Base-by-base conservation (phyloP, 768 basidiomycete species). In the Crucibulum laeve region DNA sequence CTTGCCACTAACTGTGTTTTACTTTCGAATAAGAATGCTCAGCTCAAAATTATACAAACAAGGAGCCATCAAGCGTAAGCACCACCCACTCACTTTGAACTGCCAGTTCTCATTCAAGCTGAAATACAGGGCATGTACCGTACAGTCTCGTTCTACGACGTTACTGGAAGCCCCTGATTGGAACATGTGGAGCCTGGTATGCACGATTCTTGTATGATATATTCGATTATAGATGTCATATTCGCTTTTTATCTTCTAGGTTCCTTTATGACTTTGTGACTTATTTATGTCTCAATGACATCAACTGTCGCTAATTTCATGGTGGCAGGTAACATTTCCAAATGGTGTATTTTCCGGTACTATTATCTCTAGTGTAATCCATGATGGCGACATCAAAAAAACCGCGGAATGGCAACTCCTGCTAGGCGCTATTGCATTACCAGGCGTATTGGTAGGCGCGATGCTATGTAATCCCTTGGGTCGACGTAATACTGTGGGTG, bases 381-480 rank as follows among this genome's bases (percentile, higher is more conserved):
- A 77, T 37, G 55, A 73, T 30, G 67, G 68, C 4, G 67, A 71
- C 52, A 71, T 82, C 58, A 80, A 79, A 55, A 43, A 51, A 19
- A 87, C 77, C 2, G 82, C 83, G 2, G 83, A 85, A 57, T 85
- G 74, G 69, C 82, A 84, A 52, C 71, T 86, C n/a, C 65, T 86
- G 2, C 70, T 85, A 4, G 78, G 77, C 15, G 53, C 72, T 10
- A 71, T 86, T 43, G 71, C 83, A 1, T 60, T 87, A 11, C 84
- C 84, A 15, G 85, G 84, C 39, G 67, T 77, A 45, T 68, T 79
- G 32, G 66, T 75, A 5, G 74, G 74, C 26, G 73, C 67, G 13
- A 56, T 60, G 21, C 49, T 64, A 5, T 63, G 60, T 35, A 64
- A 61, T 47, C 68, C 68, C 22, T 54, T 81, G 14, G 81, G 81